These are phyloP conservation scores for Graphilbum fragrans DNA, from an alignment of 2,329 filamentous ascomycete species.

Conservation along the genomic window DNA sequence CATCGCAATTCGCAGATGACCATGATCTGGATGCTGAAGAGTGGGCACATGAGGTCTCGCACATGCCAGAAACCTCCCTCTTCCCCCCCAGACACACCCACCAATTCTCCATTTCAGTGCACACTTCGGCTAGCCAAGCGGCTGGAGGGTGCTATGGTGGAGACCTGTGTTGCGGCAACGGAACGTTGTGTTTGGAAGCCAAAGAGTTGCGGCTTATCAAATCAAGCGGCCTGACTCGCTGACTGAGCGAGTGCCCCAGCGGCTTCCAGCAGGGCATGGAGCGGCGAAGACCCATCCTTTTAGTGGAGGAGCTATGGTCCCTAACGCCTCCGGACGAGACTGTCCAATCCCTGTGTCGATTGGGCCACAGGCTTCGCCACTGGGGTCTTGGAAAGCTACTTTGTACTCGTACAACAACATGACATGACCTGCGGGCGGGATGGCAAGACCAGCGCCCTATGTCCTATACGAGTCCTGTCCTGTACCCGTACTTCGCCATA, in stretches of 20 bases:
- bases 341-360: neutral
- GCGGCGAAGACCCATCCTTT: too few species aligned
- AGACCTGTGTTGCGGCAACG: neutral
- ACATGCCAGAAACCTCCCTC: too few species aligned
- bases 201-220: conserved; percentile 9
- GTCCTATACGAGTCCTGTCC: too few species aligned
- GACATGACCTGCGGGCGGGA: too few species aligned
- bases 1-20: neutral
- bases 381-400: too few species aligned
- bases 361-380: neutral
- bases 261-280: neutral
- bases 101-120: neutral
- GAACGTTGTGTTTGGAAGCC: neutral
- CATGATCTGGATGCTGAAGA: neutral
- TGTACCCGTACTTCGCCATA: too few species aligned
- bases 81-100: too few species aligned
- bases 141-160: neutral
- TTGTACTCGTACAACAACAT: too few species aligned
- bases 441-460: too few species aligned
- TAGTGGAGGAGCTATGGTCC: neutral
- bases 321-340: too few species aligned
- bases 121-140: too few species aligned
- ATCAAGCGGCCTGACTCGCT: conserved; percentile 14
- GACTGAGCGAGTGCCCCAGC: conserved; percentile 11
- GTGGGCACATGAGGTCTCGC: too few species aligned